These are phyloP conservation scores for Teunomyces lycoperdinae DNA, from an alignment of 805 yeast genomes.

Conservation along the genomic window DNA sequence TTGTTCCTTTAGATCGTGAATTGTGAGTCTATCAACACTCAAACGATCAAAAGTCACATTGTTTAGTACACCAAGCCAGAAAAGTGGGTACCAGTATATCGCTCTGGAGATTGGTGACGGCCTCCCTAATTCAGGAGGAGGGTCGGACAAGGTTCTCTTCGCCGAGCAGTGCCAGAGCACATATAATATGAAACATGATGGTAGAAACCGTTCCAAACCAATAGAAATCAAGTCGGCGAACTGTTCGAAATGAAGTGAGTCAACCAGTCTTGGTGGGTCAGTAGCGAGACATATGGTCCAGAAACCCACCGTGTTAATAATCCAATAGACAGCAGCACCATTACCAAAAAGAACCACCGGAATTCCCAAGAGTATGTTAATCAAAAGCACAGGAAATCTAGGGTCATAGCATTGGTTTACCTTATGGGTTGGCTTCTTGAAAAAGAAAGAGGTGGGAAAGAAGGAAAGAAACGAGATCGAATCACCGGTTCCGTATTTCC, in stretches of 20 bases:
- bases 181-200: conserved; percentile 66
- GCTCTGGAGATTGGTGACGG: conserved; percentile 43
- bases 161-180: conserved; percentile 64
- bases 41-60: conserved; percentile 85
- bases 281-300: conserved; percentile 78
- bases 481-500: conserved; percentile 51
- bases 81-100: conserved; percentile 70
- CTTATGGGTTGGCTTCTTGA: conserved; percentile 34
- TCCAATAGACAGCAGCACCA: conserved; percentile 52
- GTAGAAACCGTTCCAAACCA: conserved; percentile 73
- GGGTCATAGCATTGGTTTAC: conserved; percentile 67
- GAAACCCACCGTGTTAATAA: conserved; percentile 60
- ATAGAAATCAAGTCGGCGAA: conserved; percentile 64
- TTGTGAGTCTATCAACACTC: conserved; percentile 81
- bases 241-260: conserved; percentile 50
- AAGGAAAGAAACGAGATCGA: conserved; percentile 63
- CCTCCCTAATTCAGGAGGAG: conserved; percentile 5
- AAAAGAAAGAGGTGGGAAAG: conserved; percentile 72
- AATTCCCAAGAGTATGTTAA: conserved; percentile 61
- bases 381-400: conserved; percentile 49
- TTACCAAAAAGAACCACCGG: conserved; percentile 57
- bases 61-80: conserved; percentile 83
- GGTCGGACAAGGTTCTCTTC: conserved; percentile 42
- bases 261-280: conserved; percentile 72
- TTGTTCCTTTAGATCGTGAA: conserved; percentile 65